phyloP scores from a whole-genome alignment of 305 asterid genomes.

The Rubia peregrina region DNA sequence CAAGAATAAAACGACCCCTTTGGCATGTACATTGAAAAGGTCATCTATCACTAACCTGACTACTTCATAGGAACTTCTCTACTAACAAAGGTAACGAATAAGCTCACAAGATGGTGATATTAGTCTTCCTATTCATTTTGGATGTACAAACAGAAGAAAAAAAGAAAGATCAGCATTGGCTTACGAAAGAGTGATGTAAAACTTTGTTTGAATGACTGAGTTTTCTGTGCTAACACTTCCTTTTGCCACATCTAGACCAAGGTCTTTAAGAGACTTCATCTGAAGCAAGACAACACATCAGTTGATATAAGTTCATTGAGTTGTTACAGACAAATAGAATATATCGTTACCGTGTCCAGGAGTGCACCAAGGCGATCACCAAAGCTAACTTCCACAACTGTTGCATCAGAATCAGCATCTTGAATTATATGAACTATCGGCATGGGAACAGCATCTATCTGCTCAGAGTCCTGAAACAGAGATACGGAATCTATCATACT shows the following conservation, averaged over 20 bases:
- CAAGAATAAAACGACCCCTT: background rate
- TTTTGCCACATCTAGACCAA: constrained; percentile 86
- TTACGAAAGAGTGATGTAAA: constrained; percentile 69
- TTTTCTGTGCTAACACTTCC: constrained; percentile 83
- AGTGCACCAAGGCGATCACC: constrained; percentile 99
- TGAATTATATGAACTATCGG: constrained; percentile 94
- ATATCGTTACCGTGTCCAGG: constrained; percentile 68
- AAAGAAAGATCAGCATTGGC: constrained; percentile 9
- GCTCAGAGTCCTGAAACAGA: constrained; percentile 37
- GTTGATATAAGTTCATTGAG: constrained; percentile 11
- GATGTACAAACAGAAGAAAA: background rate
- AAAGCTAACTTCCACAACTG: constrained; percentile 85
- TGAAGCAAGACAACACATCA: constrained; percentile 31
- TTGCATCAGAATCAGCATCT: constrained; percentile 77
- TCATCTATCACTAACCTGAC: background rate
- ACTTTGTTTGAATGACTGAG: constrained; percentile 66
- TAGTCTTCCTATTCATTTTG: background rate
- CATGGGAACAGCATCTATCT: constrained; percentile 56
- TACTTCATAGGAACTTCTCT: background rate
- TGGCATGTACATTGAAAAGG: background rate
- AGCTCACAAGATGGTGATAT: background rate
- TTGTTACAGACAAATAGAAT: constrained; percentile 1
- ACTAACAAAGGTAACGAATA: constrained; percentile 4
- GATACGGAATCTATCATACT: background rate
- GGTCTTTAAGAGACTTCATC: constrained; percentile 95